Evolutionary conservation across 805 yeast species (phyloP), one percentile per base, ranked within the genome.

Genomic region (Suhomyces sp.): DNA sequence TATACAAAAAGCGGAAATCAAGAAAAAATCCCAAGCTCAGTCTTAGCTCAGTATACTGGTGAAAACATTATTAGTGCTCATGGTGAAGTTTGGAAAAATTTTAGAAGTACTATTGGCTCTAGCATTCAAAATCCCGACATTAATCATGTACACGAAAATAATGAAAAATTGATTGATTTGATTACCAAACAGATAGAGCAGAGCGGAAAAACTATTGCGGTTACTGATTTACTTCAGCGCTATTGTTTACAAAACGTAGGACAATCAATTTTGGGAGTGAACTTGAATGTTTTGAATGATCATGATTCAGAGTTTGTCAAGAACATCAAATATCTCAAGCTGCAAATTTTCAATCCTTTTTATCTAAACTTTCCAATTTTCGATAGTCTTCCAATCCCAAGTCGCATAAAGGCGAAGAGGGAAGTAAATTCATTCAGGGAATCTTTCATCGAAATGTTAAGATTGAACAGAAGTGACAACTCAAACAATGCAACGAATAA

Each of bases 1-100:
- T 83, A 73, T 64, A 82, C 80, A 3, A 83, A 83, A 55, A 80
- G 85, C 59, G 87, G 87, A 0, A 83, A 83, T 51, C 84, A 81
- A 19, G 72, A 75, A 51, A 83, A 83, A 59, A 80, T 81, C 17
- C 85, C 86, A 0, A 69, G 78, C 51, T 73, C 85, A 6, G 80
- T 81, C 6, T 58, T 82, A 25, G 76, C 85, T 1, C 68, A 72
- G 3, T 83, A 82, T 54, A 79, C 85, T 1, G 87, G 87, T 0
- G 85, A 82, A 50, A 82, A 83, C 57, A 72, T 83, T 3, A 82
- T 83, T 19, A 81, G 85, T 56, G 79, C 86, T 0, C 84, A 81
- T 58, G 84, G 84, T 0, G 60, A 63, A 3, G 61, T 63, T 24
- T 83, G 87, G 87, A 78, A 63, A 50, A 52, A 63, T 9, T 83